phyloP scores from a whole-genome alignment of 805 yeast genomes.

The Pichia nakasei region DNA sequence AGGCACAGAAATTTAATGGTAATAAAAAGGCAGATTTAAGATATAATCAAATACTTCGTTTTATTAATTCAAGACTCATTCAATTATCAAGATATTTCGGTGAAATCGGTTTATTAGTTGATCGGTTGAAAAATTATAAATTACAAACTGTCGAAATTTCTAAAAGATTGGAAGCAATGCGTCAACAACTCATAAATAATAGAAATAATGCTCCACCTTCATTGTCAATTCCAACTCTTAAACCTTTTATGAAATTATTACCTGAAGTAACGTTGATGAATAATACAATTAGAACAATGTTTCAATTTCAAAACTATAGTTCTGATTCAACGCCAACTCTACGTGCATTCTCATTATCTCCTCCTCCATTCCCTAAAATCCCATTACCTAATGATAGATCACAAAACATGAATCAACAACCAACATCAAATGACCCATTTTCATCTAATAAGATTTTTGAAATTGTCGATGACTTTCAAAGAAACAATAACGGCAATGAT shows the following conservation, averaged over 20 bases:
- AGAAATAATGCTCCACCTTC: neutral
- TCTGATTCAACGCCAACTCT: neutral
- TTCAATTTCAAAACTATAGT: conserved; percentile 3
- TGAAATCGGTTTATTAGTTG: conserved; percentile 2
- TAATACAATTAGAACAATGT: conserved; percentile 7
- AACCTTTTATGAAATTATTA: neutral
- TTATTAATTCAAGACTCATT: conserved; percentile 3
- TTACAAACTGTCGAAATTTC: conserved; percentile 1
- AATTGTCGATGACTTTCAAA: neutral
- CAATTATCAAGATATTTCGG: conserved; percentile 2
- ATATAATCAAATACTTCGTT: conserved; percentile 9
- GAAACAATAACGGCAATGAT: too few relatives aligned
- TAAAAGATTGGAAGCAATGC: conserved; percentile 2
- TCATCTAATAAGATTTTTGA: neutral
- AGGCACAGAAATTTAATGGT: conserved; percentile 2
- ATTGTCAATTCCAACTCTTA: neutral
- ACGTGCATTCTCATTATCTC: conserved; percentile 3
- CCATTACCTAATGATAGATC: neutral
- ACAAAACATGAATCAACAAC: neutral
- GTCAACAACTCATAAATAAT: neutral
- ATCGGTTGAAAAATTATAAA: conserved; percentile 1
- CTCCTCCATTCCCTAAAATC: conserved; percentile 2
- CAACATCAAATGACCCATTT: neutral
- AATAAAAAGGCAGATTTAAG: conserved; percentile 7
- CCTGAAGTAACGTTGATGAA: conserved; percentile 6